Conservation (phyloP, 2,329 filamentous ascomycete species). For the Pseudogymnoascus sp. region DNA sequence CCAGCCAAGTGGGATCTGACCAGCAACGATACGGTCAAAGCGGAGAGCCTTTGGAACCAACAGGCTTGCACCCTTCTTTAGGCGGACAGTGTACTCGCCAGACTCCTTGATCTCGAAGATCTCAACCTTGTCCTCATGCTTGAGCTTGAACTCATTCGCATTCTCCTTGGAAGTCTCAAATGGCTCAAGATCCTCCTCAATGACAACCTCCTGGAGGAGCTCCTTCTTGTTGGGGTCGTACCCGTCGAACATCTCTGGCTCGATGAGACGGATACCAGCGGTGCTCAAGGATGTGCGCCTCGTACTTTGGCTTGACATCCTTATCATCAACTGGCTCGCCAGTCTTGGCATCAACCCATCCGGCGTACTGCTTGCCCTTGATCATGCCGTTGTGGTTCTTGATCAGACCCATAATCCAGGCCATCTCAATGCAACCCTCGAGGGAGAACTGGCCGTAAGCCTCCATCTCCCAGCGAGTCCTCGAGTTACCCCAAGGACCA, state of each 20-base stretch:
- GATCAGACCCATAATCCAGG: conserved; percentile 99
- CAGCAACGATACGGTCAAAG: conserved; percentile 95
- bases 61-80: conserved; percentile 92
- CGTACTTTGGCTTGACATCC: conserved; percentile 95
- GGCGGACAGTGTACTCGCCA: conserved; percentile 86
- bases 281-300: conserved; percentile 94
- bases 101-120: conserved; percentile 92
- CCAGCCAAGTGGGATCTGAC: conserved; percentile 96
- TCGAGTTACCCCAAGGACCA: conserved; percentile 96
- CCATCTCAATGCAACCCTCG: conserved; percentile 98
- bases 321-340: conserved; percentile 96
- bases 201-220: conserved; percentile 93
- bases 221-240: conserved; percentile 99
- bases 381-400: conserved; percentile 96
- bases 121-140: conserved; percentile 96
- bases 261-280: conserved; percentile 93
- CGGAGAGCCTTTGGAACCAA: conserved; percentile 95
- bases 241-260: conserved; percentile 92
- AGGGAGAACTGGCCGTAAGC: conserved; percentile 93
- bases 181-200: conserved; percentile 92
- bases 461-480: conserved; percentile 99
- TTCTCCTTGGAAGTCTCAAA: conserved; percentile 98
- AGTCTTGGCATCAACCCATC: conserved; percentile 92
- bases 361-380: conserved; percentile 94
- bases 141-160: conserved; percentile 91